Evolutionary conservation across 148 eudicot species (phyloP), one percentile per base, ranked within the genome.

Genomic region (Pouteria glomerata): DNA sequence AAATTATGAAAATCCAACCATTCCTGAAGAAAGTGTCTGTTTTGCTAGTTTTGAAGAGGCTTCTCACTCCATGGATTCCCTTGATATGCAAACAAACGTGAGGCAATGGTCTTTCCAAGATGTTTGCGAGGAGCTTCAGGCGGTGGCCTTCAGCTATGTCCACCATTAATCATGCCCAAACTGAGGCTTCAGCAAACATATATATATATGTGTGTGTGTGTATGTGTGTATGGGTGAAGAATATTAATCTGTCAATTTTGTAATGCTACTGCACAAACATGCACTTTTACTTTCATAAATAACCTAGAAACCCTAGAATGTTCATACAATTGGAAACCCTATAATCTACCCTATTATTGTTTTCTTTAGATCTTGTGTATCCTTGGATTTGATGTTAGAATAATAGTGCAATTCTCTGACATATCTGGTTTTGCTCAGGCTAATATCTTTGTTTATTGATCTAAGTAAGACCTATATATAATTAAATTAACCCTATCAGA

Each of bases 61-160:
- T 27, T 82, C 87, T 77, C 75, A 79, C 61, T 73, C 93, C 65
- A 76, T 87, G 83, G 83, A 82, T 69, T 86, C 96, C 50, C 62
- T 81, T 42, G 85, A 86, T n/a, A 47, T 76, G 67, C 81, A 80
- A 34, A 62, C 73, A 71, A 73, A 76, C 31, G 27, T 76, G 31
- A 77, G 75, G 41, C 82, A 74, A 72, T 89, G 92, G 97, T 44
- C 82, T 71, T 79, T 81, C 39, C 86, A 86, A 78, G 89, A 90
- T 29, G 79, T 86, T 21, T 34, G 77, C 0, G 83, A 87, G 57
- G 97, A 95, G 44, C 93, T 95, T 39, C 89, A 82, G 66, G 84
- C 97, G 0, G 67, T 90, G 39, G 93, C 93, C 57, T 89, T 86
- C 61, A 84, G 90, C 23, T 88, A 95, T 66, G 72, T 83, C 71